These are phyloP conservation scores for Globisporangium uncinulatum DNA, from an alignment of 352 stramenopile genomes.

Conservation along the genomic window DNA sequence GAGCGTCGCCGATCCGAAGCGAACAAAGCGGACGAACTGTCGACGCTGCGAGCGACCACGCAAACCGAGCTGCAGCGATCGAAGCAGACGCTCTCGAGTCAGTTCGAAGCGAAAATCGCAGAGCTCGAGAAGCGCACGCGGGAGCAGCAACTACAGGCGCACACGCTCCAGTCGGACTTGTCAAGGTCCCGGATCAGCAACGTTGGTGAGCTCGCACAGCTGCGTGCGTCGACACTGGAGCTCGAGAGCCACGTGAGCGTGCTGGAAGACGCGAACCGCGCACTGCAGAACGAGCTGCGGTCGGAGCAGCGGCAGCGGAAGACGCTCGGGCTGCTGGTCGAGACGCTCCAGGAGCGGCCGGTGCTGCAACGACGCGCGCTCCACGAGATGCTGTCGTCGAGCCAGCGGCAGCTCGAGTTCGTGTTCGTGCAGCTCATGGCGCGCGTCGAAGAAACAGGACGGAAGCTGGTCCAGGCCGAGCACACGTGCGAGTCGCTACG, in stretches of 20 bases:
- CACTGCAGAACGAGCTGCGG: slow-evolving; percentile 11
- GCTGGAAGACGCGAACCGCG: slow-evolving; percentile 9
- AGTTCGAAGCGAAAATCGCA: slow-evolving; percentile 14
- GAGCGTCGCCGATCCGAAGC: neutral
- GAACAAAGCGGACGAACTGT: neutral
- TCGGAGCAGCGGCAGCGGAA: slow-evolving; percentile 15
- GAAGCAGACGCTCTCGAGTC: neutral
- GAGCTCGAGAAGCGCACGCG: slow-evolving; percentile 1
- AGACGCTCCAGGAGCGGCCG: slow-evolving; percentile 38
- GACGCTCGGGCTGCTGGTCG: slow-evolving; percentile 21
- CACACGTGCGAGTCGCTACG: neutral
- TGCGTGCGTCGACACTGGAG: slow-evolving; percentile 2
- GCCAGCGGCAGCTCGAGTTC: slow-evolving; percentile 27
- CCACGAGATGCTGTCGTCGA: slow-evolving; percentile 31
- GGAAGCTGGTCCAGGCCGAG: slow-evolving; percentile 10
- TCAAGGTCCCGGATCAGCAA: slow-evolving; percentile 13
- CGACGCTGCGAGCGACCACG: neutral
- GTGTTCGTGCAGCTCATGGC: slow-evolving; percentile 20
- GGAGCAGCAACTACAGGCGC: neutral
- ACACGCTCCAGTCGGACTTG: slow-evolving; percentile 8
- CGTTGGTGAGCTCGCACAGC: slow-evolving; percentile 7
- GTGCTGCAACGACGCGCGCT: slow-evolving; percentile 33
- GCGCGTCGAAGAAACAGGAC: neutral
- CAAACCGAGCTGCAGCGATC: neutral
- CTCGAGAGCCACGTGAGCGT: slow-evolving; percentile 11